Conservation (phyloP, 345 rosid species). For the Chamaenerion angustifolium region DNA sequence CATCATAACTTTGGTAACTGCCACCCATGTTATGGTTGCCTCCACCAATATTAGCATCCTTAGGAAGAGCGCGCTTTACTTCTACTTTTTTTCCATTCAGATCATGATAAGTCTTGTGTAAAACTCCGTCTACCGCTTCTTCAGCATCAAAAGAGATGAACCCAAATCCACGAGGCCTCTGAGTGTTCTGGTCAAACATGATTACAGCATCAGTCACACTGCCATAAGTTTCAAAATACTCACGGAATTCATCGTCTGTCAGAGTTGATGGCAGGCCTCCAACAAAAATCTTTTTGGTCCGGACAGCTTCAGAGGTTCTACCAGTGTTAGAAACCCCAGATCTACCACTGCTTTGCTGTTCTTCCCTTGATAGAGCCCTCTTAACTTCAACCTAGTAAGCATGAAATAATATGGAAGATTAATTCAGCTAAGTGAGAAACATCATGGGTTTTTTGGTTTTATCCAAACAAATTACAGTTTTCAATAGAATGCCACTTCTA, state of each 20-base stretch:
- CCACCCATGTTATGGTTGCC: constrained; percentile 33
- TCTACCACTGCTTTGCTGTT: constrained; percentile 56
- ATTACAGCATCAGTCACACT: constrained; percentile 81
- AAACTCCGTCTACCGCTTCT: constrained; percentile 76
- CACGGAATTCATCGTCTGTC: constrained; percentile 70
- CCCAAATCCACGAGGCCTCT: constrained; percentile 89
- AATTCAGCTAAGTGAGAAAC: too few species aligned
- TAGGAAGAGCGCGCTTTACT: constrained; percentile 89
- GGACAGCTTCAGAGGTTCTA: constrained; percentile 45
- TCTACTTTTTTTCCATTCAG: constrained; percentile 87
- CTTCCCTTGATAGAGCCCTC: constrained; percentile 87
- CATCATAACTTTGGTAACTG: constrained; percentile 54
- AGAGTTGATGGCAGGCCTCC: constrained; percentile 88
- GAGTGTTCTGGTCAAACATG: constrained; percentile 88
- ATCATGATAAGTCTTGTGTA: constrained; percentile 79
- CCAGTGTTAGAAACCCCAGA: constrained; percentile 34
- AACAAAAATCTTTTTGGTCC: constrained; percentile 85
- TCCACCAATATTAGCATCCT: constrained; percentile 81
- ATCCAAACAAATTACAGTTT: too few species aligned
- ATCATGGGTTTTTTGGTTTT: too few species aligned
- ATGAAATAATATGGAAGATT: too few species aligned
- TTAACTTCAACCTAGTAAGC: constrained; percentile 82
- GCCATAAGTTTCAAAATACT: constrained; percentile 76
- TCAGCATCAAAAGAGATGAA: constrained; percentile 84
- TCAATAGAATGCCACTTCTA: too few species aligned